These are phyloP conservation scores for Gelatoporia subvermispora DNA, from an alignment of 768 basidiomycete species.

Conservation along the genomic window DNA sequence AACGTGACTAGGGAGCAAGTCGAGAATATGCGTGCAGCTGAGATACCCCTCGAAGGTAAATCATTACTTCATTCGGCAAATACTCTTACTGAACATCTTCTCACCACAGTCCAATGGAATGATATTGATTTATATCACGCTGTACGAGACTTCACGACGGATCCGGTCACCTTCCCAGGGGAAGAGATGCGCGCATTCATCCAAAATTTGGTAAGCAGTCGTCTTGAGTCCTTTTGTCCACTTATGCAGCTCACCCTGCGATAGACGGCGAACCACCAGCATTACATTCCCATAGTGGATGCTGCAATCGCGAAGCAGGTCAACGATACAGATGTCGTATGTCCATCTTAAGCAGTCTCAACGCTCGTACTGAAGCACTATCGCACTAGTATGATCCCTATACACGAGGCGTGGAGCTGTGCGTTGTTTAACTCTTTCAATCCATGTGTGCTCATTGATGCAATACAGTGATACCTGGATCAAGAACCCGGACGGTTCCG, in stretches of 20 bases:
- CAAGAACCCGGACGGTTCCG: slow-evolving; percentile 67
- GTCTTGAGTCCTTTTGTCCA: neutral
- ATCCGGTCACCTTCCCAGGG: slow-evolving; percentile 56
- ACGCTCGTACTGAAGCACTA: neutral
- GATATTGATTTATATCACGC: slow-evolving; percentile 73
- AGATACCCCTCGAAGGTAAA: slow-evolving; percentile 69
- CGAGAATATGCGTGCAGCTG: slow-evolving; percentile 56
- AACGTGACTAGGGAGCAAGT: slow-evolving; percentile 53
- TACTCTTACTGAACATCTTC: neutral
- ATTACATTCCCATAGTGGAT: slow-evolving; percentile 68
- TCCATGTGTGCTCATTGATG: neutral
- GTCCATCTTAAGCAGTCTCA: slow-evolving; percentile 25
- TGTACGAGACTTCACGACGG: slow-evolving; percentile 63
- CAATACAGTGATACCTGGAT: slow-evolving; percentile 54
- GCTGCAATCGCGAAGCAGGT: slow-evolving; percentile 51
- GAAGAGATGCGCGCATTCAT: slow-evolving; percentile 52
- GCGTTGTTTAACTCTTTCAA: slow-evolving; percentile 16
- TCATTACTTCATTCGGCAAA: neutral
- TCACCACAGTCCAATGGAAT: slow-evolving; percentile 60
- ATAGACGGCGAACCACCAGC: slow-evolving; percentile 42
- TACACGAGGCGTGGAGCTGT: slow-evolving; percentile 54
- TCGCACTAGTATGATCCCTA: slow-evolving; percentile 58
- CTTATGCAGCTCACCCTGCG: too few species aligned
- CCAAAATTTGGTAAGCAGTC: slow-evolving; percentile 45
- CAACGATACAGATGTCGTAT: slow-evolving; percentile 57